Evolutionary conservation across 2,329 filamentous ascomycete species (phyloP).

Genomic region (Cercospora sesami): DNA sequence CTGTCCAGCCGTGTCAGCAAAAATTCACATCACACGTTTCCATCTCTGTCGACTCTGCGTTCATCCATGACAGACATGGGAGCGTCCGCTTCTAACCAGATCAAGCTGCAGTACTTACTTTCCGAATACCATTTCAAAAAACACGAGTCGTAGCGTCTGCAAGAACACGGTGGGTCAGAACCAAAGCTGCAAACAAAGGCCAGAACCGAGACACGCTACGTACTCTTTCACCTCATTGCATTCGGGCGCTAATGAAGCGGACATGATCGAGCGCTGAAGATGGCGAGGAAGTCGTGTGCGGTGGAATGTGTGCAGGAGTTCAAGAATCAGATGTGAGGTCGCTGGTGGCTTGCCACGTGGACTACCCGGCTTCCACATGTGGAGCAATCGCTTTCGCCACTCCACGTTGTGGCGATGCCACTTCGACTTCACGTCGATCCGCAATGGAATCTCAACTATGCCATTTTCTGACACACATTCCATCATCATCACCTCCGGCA

Average conservation of each 20-base stretch:
- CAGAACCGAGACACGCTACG: neutral
- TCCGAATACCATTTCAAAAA: slow-evolving; percentile 99
- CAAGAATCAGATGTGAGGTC: neutral
- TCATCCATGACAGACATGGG: neutral
- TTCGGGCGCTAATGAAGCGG: slow-evolving; percentile 88
- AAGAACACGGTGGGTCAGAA: neutral
- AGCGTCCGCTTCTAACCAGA: neutral
- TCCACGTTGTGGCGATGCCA: neutral
- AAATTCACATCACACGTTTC: neutral
- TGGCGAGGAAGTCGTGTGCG: neutral
- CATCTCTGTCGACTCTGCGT: neutral
- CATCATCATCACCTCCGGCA: too few relatives aligned
- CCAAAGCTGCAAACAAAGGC: neutral
- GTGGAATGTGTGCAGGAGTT: neutral
- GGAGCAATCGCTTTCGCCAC: neutral
- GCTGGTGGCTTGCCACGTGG: neutral
- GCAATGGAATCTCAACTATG: neutral
- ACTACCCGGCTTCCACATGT: neutral
- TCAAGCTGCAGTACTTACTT: slow-evolving; percentile 60
- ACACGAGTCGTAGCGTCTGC: slow-evolving; percentile 89
- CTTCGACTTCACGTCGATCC: neutral
- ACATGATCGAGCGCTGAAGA: slow-evolving; percentile 60
- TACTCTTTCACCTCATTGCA: slow-evolving; percentile 97
- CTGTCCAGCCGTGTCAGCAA: slow-evolving; percentile 41
- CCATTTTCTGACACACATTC: neutral